Evolutionary conservation across 2,329 filamentous ascomycete species (phyloP), one percentile per base, ranked within the genome.

Genomic region (Alternaria sp.): DNA sequence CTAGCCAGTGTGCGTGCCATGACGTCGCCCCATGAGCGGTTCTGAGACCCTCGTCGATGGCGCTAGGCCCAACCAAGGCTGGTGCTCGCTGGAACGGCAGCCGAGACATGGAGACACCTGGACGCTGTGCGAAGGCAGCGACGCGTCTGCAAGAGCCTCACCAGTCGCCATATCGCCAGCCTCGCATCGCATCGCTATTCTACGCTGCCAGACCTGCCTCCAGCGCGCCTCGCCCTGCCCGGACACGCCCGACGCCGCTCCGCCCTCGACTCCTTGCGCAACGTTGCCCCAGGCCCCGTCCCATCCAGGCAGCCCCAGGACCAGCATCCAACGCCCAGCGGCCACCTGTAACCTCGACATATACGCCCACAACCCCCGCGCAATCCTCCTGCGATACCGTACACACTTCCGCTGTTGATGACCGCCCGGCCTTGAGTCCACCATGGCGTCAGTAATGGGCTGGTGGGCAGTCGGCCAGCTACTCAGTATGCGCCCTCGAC

Each of bases 361-460:
- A 52, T 3, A 36, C 59, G 47, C 57, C 28, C 36, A 46, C 54
- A 30, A 21, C 47, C 45, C 13, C 23, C 43, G 13, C 57, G 23
- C 58, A 59, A 19, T 51, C 57, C 49, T 62, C 66, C 15, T 25
- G 57, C 61, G 51, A 57, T 32, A 50, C 19, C 11, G 12, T 26
- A 52, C 52, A 61, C 64, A 12, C 30, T 62, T 26, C 32, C 63
- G 62, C 67, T 76, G 72, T 70, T 47, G 69, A 79, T 77, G 76
- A 73, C 59, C 68, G 57, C 63, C 44, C 65, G 25, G 61, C 57
- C 63, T 44, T 77, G 62, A 76, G 66, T 68, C 68, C 70, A 75
- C 65, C 70, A 81, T 81, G 79, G 79, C 78, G 71, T 80, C 78
- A 55, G 67, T 73, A 61, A 64, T 78, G 67, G 77, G 73, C 61